A percentile compares a stretch with the other conserved stretches of the same genome.
Conservation (phyloP, 2,329 filamentous ascomycete species). For the Ceratocystis destructans region DNA sequence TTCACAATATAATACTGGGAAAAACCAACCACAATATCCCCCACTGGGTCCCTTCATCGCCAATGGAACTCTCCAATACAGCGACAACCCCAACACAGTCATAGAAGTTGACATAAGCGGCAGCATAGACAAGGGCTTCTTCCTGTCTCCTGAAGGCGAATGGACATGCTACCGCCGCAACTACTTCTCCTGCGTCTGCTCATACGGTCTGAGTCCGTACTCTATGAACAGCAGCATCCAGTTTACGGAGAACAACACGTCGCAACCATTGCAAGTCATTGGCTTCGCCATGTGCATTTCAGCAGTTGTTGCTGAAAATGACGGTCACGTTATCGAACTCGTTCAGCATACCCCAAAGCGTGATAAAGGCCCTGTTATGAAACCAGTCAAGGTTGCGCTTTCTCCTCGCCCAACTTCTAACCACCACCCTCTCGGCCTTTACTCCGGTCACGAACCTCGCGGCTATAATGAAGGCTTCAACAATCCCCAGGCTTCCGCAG, state of each 20-base stretch:
- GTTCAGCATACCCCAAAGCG: conserved; percentile 86
- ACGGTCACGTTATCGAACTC: conserved; percentile 64
- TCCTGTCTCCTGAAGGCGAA: conserved; percentile 56
- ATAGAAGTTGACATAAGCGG: conserved; percentile 63
- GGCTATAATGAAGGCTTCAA: conserved; percentile 21
- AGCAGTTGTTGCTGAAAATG: conserved; percentile 63
- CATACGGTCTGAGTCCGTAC: conserved; percentile 53
- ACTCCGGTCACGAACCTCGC: conserved; percentile 27
- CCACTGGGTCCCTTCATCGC: conserved; percentile 38
- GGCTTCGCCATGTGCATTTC: conserved; percentile 75
- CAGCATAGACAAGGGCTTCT: conserved; percentile 81
- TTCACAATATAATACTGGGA: conserved; percentile 27
- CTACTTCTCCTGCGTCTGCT: conserved; percentile 77
- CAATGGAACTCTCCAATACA: conserved; percentile 48
- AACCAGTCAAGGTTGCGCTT: conserved; percentile 55
- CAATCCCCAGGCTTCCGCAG: conserved; percentile 24
- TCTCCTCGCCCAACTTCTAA: conserved; percentile 48
- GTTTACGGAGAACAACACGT: conserved; percentile 37
- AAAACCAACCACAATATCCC: conserved; percentile 34
- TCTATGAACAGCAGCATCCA: conserved; percentile 35
- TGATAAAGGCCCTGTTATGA: conserved; percentile 70
- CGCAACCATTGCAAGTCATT: conserved; percentile 49
- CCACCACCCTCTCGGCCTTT: conserved; percentile 35
- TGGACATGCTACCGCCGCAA: conserved; percentile 91
- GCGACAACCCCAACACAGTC: conserved; percentile 33